Evolutionary conservation across 805 yeast genomes (phyloP).

Genomic region (Ogataea henricii): DNA sequence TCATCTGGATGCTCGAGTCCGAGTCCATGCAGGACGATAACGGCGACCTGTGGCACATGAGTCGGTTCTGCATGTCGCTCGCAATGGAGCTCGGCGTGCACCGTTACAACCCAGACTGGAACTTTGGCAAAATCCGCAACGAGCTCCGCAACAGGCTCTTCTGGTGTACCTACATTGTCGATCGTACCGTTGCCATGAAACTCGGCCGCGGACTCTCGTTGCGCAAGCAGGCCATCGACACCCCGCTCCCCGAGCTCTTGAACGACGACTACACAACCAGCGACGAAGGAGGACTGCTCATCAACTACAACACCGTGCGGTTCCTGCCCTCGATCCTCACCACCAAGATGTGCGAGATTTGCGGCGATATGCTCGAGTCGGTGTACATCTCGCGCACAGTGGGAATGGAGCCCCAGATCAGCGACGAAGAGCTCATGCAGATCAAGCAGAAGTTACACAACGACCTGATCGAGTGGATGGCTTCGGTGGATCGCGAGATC

Average conservation of each 20-base stretch:
- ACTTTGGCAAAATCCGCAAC: conserved; percentile 24
- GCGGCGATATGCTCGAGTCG: conserved; percentile 28
- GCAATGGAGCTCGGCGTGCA: conserved; percentile 33
- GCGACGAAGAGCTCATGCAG: conserved; percentile 18
- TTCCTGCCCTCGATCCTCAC: conserved; percentile 24
- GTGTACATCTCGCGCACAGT: conserved; percentile 28
- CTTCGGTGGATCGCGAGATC: conserved; percentile 21
- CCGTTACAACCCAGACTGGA: conserved; percentile 30
- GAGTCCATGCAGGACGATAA: conserved; percentile 26
- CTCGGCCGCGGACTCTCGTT: conserved; percentile 29
- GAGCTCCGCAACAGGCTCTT: conserved; percentile 29
- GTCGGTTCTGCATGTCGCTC: conserved; percentile 29
- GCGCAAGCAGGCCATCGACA: conserved; percentile 29
- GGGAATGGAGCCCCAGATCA: conserved; percentile 22
- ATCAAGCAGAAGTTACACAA: conserved; percentile 17
- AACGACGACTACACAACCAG: conserved; percentile 20
- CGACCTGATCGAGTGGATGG: conserved; percentile 22
- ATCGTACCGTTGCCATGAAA: conserved; percentile 30
- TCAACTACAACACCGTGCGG: conserved; percentile 20
- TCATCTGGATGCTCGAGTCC: conserved; percentile 26
- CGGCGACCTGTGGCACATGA: conserved; percentile 31
- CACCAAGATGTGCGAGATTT: conserved; percentile 23
- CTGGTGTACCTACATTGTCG: conserved; percentile 29
- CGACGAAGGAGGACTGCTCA: conserved; percentile 4
- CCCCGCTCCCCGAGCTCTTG: conserved; percentile 26